Evolutionary conservation across 2,329 filamentous ascomycete species (phyloP), one percentile per base, ranked within the genome.

Genomic region (Sphaerulina musiva): DNA sequence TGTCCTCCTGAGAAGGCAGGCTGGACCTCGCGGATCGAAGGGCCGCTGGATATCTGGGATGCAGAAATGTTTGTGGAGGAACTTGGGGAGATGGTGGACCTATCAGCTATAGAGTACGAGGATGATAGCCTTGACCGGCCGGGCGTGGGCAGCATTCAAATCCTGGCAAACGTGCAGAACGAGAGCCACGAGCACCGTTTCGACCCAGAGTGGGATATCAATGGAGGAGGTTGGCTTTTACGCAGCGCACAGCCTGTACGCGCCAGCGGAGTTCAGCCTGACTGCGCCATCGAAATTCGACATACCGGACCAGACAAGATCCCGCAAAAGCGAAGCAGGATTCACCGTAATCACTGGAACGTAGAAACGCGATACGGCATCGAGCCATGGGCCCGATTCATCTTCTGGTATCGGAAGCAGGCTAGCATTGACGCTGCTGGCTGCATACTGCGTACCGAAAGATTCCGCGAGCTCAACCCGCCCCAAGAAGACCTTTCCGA

Each of bases 381-480:
- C 12, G 60, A 66, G 44, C 66, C 72, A 5, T 74, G 72, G 71
- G 69, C 66, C 1, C 68, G 69, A 9, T 70, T 74, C 46, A 65
- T 70, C 14, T 75, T 74, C 57, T 70, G 73, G 58, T 75, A 74
- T 56, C 68, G 73, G 6, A 66, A 52, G 36, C 50, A 64, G 46
- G 56, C 57, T 26, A 54, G 57, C 10, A 65, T 68, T 43, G 51
- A 61, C n/a, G 31, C 31, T 17, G 59, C 62, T 7, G 60, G 59
- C 1, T 65, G 61, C 51, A 20, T 59, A 2, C 38, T 46, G 39
- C 48, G 55, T 6, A 32, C 46, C 10, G 54, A 51, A 26, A 36
- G 47, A 34, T 49, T 50, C 26, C 57, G 57, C 6, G 40, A 48
- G 20, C 51, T 65, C 6, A 56, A 61, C 47, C 36, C 41, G 11